Base-by-base conservation (phyloP, 2,329 filamentous ascomycete genomes). In the Cercospora zeae-maydis region DNA sequence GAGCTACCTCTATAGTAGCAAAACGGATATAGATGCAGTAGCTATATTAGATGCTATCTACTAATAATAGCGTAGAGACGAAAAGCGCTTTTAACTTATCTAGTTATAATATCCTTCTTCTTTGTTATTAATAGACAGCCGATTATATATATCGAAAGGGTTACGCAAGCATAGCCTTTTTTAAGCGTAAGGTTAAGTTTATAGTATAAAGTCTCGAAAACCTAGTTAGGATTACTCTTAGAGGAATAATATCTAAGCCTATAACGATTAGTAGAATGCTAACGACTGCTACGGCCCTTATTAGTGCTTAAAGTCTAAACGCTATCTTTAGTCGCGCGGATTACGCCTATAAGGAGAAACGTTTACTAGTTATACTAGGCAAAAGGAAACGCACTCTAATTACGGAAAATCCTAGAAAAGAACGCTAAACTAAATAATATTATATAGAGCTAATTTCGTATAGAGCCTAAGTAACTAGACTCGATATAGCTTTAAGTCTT, bases 251-350 rank as follows among this genome's bases (percentile, higher is more conserved):
- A 3, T 57, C 59, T 4, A 13, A 36, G 27, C 59, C 52, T n/a
- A 33, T 4, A 24, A 33, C 14, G 16, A 62, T 62, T 19, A 62
- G 59, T 34, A 37, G 59, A n/a, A 19, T 57, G 24, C 59, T 52
- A 6, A 33, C 49, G 34, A 31, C 52, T 19, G 30, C 39, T 14
- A 6, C 31, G 3, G 27, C 21, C 6, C 31, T 62, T 2, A 49
- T 62, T 8, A 33, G 16, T 21, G 16, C 33, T 8, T 37, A 62
- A 31, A 24, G 31, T 13, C 42, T 62, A 8, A 16, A 57, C 9
- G 59, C 52, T 2, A 52, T 53, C 14, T 61, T 61, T 47, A 37
- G 59, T 31, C 59, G 59, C 47, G 16, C 31, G 19, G 57, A 59
- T 39, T 39, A 5, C 36, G 36, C 36, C 36, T 14, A 14, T 14